Conservation (phyloP, 2,329 filamentous ascomycete species). For the Coniochaeta sp. region DNA sequence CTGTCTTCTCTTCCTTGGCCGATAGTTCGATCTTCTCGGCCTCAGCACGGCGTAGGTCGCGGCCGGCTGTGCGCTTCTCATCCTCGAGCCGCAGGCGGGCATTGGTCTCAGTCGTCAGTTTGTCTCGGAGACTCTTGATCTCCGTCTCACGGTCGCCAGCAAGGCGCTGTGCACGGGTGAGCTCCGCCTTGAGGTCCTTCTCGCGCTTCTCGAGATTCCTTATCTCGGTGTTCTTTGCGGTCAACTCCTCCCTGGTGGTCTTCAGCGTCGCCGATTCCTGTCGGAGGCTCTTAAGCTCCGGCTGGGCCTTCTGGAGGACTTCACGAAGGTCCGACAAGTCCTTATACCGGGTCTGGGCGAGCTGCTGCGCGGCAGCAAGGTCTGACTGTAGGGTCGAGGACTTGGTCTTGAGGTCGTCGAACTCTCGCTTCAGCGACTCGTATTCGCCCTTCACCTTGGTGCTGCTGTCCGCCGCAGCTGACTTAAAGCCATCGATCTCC, state of each 20-base stretch:
- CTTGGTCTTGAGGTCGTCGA: constrained; percentile 64
- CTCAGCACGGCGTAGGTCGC: constrained; percentile 72
- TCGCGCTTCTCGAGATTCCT: constrained; percentile 74
- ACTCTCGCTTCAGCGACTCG: constrained; percentile 43
- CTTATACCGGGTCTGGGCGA: constrained; percentile 82
- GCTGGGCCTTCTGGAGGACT: constrained; percentile 75
- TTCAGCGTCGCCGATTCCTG: constrained; percentile 72
- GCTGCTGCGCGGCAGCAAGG: constrained; percentile 74
- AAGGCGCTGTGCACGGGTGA: constrained; percentile 62
- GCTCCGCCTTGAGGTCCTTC: constrained; percentile 71
- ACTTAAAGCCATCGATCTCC: constrained; percentile 45
- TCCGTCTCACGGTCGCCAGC: constrained; percentile 70
- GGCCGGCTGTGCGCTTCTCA: constrained; percentile 63
- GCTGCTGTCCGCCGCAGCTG: constrained; percentile 34
- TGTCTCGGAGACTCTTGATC: constrained; percentile 70
- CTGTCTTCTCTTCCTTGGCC: constrained; percentile 64
- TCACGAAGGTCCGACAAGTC: constrained; percentile 77
- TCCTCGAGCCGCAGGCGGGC: constrained; percentile 72
- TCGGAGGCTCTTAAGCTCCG: constrained; percentile 73
- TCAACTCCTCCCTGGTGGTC: constrained; percentile 66
- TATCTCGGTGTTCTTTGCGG: constrained; percentile 51
- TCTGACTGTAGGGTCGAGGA: constrained; percentile 70
- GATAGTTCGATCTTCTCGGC: constrained; percentile 71
- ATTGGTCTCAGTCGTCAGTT: constrained; percentile 66
- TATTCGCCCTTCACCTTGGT: constrained; percentile 54